phyloP scores from a whole-genome alignment of 2,329 filamentous ascomycete genomes.

The Ambrosiella xylebori region DNA sequence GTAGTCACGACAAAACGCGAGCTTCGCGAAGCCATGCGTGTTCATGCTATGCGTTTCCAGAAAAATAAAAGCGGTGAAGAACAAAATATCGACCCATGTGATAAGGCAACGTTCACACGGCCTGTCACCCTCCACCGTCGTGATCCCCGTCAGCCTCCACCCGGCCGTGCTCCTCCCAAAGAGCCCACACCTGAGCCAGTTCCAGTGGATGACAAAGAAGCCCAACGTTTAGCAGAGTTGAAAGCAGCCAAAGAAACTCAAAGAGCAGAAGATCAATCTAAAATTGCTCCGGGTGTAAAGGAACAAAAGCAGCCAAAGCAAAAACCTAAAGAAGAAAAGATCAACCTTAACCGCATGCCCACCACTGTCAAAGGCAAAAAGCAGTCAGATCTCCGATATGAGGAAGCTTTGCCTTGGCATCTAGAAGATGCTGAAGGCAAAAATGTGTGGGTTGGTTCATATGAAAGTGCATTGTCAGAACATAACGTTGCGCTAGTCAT shows the following conservation, averaged over 20 bases:
- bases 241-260: conserved; percentile 72
- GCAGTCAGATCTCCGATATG: conserved; percentile 59
- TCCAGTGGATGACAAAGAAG: conserved; percentile 37
- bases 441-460: conserved; percentile 82
- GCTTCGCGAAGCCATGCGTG: conserved; percentile 60
- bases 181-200: conserved; percentile 21
- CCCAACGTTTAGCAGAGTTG: conserved; percentile 47
- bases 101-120: conserved; percentile 65
- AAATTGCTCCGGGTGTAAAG: conserved; percentile 72
- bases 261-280: conserved; percentile 70
- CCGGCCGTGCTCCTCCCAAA: conserved; percentile 47
- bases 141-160: conserved; percentile 55
- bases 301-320: conserved; percentile 36
- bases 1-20: conserved; percentile 71
- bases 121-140: conserved; percentile 81
- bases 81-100: conserved; percentile 49
- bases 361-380: conserved; percentile 64
- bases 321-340: conserved; percentile 67
- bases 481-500: conserved; percentile 67
- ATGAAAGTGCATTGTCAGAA: conserved; percentile 75
- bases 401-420: conserved; percentile 92
- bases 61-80: conserved; percentile 34
- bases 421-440: conserved; percentile 92
- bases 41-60: conserved; percentile 70
- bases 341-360: conserved; percentile 71